These are phyloP conservation scores for Paraconiothyrium sp. DNA, from an alignment of 2,329 filamentous ascomycete species.

Conservation along the genomic window DNA sequence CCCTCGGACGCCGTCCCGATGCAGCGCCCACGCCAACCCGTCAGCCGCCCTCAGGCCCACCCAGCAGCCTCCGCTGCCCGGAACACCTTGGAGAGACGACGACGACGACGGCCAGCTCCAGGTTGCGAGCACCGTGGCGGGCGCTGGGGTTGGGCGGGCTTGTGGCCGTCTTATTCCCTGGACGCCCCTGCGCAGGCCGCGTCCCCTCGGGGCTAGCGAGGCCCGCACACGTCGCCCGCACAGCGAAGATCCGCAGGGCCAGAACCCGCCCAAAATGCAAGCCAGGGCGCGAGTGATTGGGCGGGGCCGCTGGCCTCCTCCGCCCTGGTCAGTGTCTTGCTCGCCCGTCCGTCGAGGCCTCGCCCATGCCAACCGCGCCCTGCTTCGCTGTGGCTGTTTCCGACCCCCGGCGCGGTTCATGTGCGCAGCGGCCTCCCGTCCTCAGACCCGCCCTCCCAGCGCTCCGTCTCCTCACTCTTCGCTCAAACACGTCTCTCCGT, in stretches of 20 bases:
- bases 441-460: slow-evolving; percentile 2
- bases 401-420: background rate
- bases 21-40: background rate
- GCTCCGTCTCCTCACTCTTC: slow-evolving; percentile 15
- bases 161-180: slow-evolving; percentile 7
- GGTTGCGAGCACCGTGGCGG: background rate
- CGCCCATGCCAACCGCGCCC: slow-evolving; percentile 14
- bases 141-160: background rate
- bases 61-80: background rate
- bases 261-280: background rate
- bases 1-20: background rate
- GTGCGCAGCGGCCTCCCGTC: slow-evolving; percentile 9
- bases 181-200: background rate
- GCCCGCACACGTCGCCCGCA: background rate
- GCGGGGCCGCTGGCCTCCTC: slow-evolving; percentile 13
- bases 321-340: slow-evolving; percentile 22
- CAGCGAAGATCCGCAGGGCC: background rate
- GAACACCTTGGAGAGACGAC: too few species aligned
- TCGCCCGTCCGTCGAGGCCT: slow-evolving; percentile 24
- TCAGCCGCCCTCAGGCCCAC: background rate
- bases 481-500: slow-evolving; percentile 16
- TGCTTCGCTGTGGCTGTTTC: slow-evolving; percentile 24
- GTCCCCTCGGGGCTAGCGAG: too few species aligned
- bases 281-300: slow-evolving; percentile 12
- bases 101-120: background rate